Percentiles rank a stretch among this genome's conserved stretches.
Evolutionary conservation across 495 filamentous ascomycete species (phyloP).

Genomic region (Podospora pseudocomata): DNA sequence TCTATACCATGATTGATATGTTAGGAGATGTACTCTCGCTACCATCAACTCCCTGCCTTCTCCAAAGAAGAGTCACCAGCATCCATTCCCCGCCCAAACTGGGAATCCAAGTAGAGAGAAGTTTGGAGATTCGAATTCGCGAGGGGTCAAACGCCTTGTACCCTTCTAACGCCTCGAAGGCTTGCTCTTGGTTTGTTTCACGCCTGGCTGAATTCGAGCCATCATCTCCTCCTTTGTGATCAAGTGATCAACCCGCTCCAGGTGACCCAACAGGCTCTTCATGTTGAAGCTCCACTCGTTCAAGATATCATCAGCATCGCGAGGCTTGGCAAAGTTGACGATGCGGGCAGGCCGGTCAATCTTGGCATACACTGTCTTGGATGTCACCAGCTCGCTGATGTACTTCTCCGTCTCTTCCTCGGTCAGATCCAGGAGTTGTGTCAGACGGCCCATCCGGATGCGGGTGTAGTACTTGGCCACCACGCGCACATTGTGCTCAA

Average conservation of each 20-base stretch:
- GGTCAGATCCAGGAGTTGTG: constrained; percentile 81
- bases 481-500: constrained; percentile 97
- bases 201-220: constrained; percentile 81
- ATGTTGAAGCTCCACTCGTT: constrained; percentile 99
- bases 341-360: constrained; percentile 91
- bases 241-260: constrained; percentile 95
- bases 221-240: constrained; percentile 99
- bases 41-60: too few relatives aligned
- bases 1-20: too few relatives aligned
- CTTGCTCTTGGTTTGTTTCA: constrained; percentile 34
- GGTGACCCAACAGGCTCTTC: constrained; percentile 87
- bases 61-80: too few relatives aligned
- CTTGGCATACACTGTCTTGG: constrained; percentile 95
- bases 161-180: constrained; percentile 7
- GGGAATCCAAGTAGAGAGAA: too few relatives aligned
- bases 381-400: constrained; percentile 89
- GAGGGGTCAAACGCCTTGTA: too few relatives aligned
- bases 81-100: too few relatives aligned
- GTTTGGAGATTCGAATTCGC: too few relatives aligned
- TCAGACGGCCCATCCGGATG: constrained; percentile 84
- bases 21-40: too few relatives aligned
- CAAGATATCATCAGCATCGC: constrained; percentile 93
- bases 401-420: constrained; percentile 98
- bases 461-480: constrained; percentile 98
- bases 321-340: constrained; percentile 87